These are phyloP conservation scores for Pythium apleroticum DNA, from an alignment of 352 stramenopile genomes.

Conservation along the genomic window DNA sequence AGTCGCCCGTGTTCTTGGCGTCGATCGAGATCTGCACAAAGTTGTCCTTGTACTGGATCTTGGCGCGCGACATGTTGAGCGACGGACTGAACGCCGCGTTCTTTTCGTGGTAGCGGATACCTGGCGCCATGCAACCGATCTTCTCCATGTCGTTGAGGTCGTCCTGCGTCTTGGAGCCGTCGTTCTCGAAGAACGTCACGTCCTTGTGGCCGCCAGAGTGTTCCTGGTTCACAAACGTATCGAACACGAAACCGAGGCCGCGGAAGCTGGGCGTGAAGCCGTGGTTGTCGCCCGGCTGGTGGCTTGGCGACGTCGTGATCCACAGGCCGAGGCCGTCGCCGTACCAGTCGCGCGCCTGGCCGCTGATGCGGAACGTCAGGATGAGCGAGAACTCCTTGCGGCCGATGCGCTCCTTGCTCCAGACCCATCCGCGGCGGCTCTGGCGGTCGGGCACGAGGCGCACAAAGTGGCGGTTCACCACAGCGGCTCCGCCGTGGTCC, in stretches of 20 bases:
- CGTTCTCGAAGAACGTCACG: constrained; percentile 80
- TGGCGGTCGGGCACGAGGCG: constrained; percentile 79
- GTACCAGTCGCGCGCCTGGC: constrained; percentile 71
- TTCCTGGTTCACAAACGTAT: constrained; percentile 86
- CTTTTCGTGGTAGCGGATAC: constrained; percentile 82
- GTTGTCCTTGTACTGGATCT: constrained; percentile 78
- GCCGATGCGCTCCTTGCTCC: constrained; percentile 64
- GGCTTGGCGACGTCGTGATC: constrained; percentile 58
- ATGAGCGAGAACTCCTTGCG: constrained; percentile 70
- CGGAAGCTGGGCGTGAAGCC: constrained; percentile 76
- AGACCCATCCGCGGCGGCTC: constrained; percentile 74
- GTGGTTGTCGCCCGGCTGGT: constrained; percentile 73
- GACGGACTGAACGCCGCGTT: constrained; percentile 77
- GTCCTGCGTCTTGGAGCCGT: constrained; percentile 75
- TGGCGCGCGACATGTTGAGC: constrained; percentile 78
- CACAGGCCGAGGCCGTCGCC: constrained; percentile 81
- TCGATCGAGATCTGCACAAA: constrained; percentile 72
- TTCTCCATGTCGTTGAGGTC: constrained; percentile 73
- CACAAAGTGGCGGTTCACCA: constrained; percentile 81
- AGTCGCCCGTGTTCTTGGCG: constrained; percentile 66
- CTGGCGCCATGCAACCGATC: constrained; percentile 69
- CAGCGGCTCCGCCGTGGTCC: constrained; percentile 54
- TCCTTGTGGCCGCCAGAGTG: constrained; percentile 80
- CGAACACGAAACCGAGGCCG: constrained; percentile 76
- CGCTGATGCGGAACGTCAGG: constrained; percentile 84